Conservation (phyloP, 306 rosid genomes). For the Clitoria ternatea region DNA sequence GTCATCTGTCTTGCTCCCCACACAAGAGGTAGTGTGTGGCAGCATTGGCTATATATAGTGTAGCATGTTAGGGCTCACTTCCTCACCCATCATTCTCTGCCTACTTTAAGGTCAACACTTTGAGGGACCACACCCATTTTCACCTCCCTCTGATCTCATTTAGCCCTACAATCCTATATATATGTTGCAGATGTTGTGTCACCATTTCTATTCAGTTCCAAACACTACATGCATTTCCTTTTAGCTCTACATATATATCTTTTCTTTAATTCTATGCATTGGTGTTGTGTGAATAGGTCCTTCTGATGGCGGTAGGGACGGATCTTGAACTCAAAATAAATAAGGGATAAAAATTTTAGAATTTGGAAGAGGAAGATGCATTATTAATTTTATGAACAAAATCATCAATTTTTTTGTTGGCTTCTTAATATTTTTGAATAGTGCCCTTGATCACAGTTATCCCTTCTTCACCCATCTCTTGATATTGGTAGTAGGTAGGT, state of each 20-base stretch:
- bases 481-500: no score
- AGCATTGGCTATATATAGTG: constrained; percentile 6
- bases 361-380: no score
- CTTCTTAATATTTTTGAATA: no score
- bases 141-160: not conserved
- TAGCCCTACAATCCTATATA: not conserved
- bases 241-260: not conserved
- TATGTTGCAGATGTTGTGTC: not conserved
- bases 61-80: constrained; percentile 30
- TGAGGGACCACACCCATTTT: not conserved
- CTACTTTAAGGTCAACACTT: constrained; percentile 1
- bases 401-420: no score
- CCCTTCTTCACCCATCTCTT: no score
- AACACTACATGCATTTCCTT: constrained; percentile 8
- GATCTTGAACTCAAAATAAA: no score
- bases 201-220: not conserved
- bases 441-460: no score
- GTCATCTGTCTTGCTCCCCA: not conserved
- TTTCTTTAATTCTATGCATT: no score
- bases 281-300: no score
- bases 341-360: no score
- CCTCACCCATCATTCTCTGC: constrained; percentile 44
- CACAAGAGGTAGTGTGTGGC: constrained; percentile 33
- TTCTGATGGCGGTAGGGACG: no score
- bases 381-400: no score